phyloP scores from a whole-genome alignment of 2,329 filamentous ascomycete genomes.

The Chrysosporium queenslandicum region DNA sequence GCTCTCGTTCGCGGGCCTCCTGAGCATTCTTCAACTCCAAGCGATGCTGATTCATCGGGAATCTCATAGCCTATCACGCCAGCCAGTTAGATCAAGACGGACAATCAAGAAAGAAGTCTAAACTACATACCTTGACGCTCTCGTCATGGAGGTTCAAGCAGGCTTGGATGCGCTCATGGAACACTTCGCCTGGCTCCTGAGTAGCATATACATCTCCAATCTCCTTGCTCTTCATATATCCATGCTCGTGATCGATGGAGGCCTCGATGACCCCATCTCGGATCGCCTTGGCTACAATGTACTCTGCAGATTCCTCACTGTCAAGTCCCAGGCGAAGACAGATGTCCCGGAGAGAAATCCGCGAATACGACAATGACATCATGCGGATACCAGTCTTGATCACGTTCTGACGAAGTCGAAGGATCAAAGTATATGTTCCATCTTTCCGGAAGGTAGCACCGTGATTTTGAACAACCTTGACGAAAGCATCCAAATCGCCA shows the following conservation, averaged over 20 bases:
- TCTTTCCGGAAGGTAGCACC: slow-evolving; percentile 81
- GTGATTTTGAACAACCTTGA: slow-evolving; percentile 72
- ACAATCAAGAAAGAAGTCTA: background rate
- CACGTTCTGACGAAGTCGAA: slow-evolving; percentile 92
- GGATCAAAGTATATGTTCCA: slow-evolving; percentile 87
- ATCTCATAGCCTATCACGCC: slow-evolving; percentile 71
- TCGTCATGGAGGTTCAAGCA: slow-evolving; percentile 90
- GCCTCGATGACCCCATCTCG: slow-evolving; percentile 96
- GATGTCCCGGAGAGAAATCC: slow-evolving; percentile 93
- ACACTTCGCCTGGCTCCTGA: slow-evolving; percentile 87
- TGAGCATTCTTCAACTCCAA: slow-evolving; percentile 96
- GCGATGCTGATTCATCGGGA: slow-evolving; percentile 98
- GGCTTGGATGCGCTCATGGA: slow-evolving; percentile 91
- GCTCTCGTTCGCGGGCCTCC: slow-evolving; percentile 91
- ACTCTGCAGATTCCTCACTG: slow-evolving; percentile 94
- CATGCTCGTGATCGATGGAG: slow-evolving; percentile 81
- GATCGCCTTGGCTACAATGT: slow-evolving; percentile 98
- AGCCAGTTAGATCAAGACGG: slow-evolving; percentile 19
- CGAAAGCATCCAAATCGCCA: slow-evolving; percentile 89
- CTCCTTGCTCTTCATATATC: slow-evolving; percentile 98
- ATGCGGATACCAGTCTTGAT: slow-evolving; percentile 99
- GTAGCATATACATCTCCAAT: slow-evolving; percentile 93
- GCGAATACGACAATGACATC: slow-evolving; percentile 97
- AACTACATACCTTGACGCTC: slow-evolving; percentile 73
- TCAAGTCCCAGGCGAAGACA: slow-evolving; percentile 89